phyloP scores from a whole-genome alignment of 768 basidiomycete species.

The Agaricus blazei region DNA sequence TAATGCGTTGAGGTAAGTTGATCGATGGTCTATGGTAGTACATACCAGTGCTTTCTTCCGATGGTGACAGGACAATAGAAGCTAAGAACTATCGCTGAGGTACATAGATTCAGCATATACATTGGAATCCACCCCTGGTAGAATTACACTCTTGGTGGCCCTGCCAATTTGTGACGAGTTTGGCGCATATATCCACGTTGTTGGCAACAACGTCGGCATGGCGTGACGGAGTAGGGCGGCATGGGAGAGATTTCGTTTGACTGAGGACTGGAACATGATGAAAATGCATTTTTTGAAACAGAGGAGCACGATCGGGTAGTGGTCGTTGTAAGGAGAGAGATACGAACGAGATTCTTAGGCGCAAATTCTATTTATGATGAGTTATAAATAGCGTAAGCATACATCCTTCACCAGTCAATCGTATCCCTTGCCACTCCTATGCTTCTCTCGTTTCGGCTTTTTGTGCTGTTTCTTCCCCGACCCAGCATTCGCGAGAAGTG shows the following conservation, averaged over 20 bases:
- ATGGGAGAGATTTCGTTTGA: background rate
- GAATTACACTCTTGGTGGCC: conserved; percentile 61
- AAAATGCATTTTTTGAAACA: background rate
- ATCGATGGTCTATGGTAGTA: conserved; percentile 16
- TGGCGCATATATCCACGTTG: conserved; percentile 61
- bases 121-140: background rate
- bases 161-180: conserved; percentile 54
- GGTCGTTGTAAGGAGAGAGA: background rate
- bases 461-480: conserved; percentile 82
- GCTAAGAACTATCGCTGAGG: conserved; percentile 52
- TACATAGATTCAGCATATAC: background rate
- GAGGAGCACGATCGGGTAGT: background rate
- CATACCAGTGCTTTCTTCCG: conserved; percentile 62
- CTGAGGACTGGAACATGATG: background rate
- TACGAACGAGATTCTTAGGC: background rate
- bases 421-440: conserved; percentile 91
- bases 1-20: background rate
- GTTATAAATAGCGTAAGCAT: background rate
- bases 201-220: background rate
- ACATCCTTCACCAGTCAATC: conserved; percentile 33
- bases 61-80: conserved; percentile 62
- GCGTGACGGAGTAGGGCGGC: background rate
- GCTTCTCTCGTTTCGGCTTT: conserved; percentile 75
- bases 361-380: background rate
- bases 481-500: conserved; percentile 36